Base-by-base conservation (phyloP, 768 basidiomycete species). In the Kwoniella mangroviensis region DNA sequence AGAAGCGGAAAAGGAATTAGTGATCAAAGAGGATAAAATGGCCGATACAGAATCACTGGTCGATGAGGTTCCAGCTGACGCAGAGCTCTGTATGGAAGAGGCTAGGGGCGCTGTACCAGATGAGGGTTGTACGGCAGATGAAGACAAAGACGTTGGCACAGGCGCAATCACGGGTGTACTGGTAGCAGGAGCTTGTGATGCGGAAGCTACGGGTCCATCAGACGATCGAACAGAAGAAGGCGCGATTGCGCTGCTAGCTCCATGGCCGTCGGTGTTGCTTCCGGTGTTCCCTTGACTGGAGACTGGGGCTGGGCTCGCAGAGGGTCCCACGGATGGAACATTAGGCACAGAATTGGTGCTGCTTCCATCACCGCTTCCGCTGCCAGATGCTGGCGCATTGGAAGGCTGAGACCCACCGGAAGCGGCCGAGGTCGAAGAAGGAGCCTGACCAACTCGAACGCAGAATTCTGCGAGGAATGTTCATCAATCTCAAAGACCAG, bases 401-500 rank as follows among this genome's bases (percentile, higher is more conserved):
- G 19, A 45, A 1, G 58, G 40, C 22, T 54, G 53, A 9, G 26
- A 49, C 1, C 52, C 54, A 55, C 26, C 53, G 17, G 34, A 2
- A 9, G 49, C 19, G n/a, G 57, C 45, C 0, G 34, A 34, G 7
- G 45, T 17, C 28, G 60, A 55, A 6, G 63, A 28, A 66, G 56
- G 41, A n/a, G 67, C 60, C 17, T 45, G 28, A 26, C 60, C 60
- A 42, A 62, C 67, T n/a, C 52, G 43, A 17, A 68, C 42, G 40
- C 67, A 68, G 6, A 68, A 62, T 40, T 68, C 67, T 68, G 60
- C 19, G 40, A 19, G 22, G 9, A 4, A 13, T 9, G 11, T 34
- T 34, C 34, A 7, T 34, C 34, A 34, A 7, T 34, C 9, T 34
- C 34, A 34, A 34, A 7, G 34, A 34, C 34, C 34, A 34, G 34